Evolutionary conservation across 2,329 filamentous ascomycete species (phyloP), one percentile per base, ranked within the genome.

Genomic region (Aspergillus pseudoglaucus): DNA sequence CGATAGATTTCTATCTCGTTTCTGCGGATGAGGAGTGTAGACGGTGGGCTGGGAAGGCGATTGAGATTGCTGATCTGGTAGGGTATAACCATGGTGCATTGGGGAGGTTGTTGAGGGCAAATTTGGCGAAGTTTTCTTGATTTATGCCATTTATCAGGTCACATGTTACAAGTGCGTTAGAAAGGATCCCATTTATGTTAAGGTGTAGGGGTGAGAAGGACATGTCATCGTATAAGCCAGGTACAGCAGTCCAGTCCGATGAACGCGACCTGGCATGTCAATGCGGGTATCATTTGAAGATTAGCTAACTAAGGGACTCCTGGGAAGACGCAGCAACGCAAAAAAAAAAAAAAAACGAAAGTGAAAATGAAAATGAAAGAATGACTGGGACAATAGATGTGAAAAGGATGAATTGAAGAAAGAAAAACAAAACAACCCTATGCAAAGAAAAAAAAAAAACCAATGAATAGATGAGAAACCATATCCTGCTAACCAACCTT

Each of bases 1-100:
- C 75, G 0, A 71, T 83, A 3, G 80, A 83, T 51, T 71, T 75
- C 17, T 77, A 77, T 48, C 48, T 60, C 6, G 50, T 54, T 1
- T 60, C 58, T 1, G 55, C 57, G 15, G 67, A 70, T 45, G 53
- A 32, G 4, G 56, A 60, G n/a, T 67, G 61, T 52, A 55, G 55
- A 14, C 57, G 59, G 10, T 72, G 69, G 69, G 69, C 59, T 2
- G 49, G 55, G 33, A 70, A 65, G 46, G 66, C 68, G 0, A 59
- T 71, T 48, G 50, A 52, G 17, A 22, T 72, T 46, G 67, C 69
- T 9, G 54, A 54, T 17, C 51, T 62, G 44, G 53, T 63, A 37
- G 47, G 42, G 41, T 54, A 58, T 40, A 48, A 55, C 6, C 25
- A 30, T 4, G 61, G 61, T 2, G 42, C 46, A 8, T 43, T 69